phyloP scores from a whole-genome alignment of 2,329 filamentous ascomycete genomes.

The Myriosclerotinia duriaeana region DNA sequence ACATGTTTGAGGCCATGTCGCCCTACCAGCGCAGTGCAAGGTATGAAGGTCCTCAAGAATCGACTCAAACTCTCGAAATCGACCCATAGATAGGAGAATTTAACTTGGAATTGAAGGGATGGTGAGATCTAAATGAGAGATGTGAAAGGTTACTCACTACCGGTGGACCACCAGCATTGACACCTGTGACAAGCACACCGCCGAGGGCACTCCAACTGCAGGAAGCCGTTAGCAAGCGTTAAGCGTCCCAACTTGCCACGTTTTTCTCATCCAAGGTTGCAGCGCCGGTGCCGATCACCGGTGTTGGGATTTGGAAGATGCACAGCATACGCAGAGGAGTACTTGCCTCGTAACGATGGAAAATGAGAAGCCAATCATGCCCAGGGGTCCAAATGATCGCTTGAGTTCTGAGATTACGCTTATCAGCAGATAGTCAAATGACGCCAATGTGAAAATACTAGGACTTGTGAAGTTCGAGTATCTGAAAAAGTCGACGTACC shows the following conservation, averaged over 20 bases:
- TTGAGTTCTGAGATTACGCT: conserved; percentile 49
- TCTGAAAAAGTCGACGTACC: conserved; percentile 26
- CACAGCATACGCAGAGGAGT: conserved; percentile 32
- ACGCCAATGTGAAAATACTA: conserved; percentile 10
- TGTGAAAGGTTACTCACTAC: conserved; percentile 40
- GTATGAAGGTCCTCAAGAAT: not conserved
- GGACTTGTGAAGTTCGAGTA: not conserved
- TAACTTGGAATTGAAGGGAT: conserved; percentile 4
- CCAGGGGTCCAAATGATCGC: conserved; percentile 54
- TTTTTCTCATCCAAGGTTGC: conserved; percentile 22
- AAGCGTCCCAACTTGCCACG: conserved; percentile 27
- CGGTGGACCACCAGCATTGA: conserved; percentile 55
- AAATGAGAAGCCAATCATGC: conserved; percentile 61
- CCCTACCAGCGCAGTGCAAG: conserved; percentile 12
- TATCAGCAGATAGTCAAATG: conserved; percentile 16
- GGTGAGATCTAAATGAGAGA: conserved; percentile 10
- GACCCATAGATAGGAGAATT: conserved; percentile 23
- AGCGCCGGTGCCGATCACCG: conserved; percentile 21
- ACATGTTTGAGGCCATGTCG: conserved; percentile 19
- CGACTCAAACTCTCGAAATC: conserved; percentile 10
- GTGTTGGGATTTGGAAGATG: conserved; percentile 14
- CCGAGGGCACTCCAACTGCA: conserved; percentile 55
- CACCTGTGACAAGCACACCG: conserved; percentile 56
- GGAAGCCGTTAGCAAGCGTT: conserved; percentile 26
- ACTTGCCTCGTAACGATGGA: conserved; percentile 53